Percentiles rank a stretch among this genome's conserved stretches.
These are phyloP conservation scores for Acer campestre DNA, from an alignment of 345 rosid genomes.

Conservation along the genomic window DNA sequence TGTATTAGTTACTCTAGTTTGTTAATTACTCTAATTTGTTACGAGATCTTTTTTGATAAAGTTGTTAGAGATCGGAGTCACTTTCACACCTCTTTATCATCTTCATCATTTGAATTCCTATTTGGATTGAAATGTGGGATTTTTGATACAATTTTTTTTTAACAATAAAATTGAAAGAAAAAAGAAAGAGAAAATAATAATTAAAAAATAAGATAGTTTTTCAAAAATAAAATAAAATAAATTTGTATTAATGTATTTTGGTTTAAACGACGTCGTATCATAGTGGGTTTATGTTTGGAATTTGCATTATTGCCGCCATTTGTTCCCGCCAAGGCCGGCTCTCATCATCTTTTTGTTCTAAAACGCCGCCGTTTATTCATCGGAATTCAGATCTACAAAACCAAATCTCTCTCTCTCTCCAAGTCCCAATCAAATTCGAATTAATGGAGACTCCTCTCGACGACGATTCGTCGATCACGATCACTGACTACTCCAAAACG, in stretches of 20 bases:
- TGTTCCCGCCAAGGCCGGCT: slow-evolving; percentile 10
- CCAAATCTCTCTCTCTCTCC: background rate
- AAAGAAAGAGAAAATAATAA: too few relatives aligned
- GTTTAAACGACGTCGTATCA: background rate
- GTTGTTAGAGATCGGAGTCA: too few relatives aligned
- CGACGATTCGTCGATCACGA: slow-evolving; percentile 25
- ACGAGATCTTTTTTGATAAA: too few relatives aligned
- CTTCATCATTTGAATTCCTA: too few relatives aligned
- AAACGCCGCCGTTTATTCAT: slow-evolving; percentile 5
- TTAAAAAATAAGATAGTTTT: too few relatives aligned
- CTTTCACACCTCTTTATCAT: too few relatives aligned
- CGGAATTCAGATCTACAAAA: slow-evolving; percentile 6
- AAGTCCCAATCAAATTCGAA: background rate
- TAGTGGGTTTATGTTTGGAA: background rate
- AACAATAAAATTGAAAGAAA: too few relatives aligned
- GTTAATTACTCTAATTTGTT: background rate
- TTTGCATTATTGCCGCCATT: slow-evolving; percentile 1
- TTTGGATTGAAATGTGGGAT: too few relatives aligned
- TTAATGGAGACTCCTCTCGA: slow-evolving; percentile 38
- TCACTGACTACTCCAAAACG: slow-evolving; percentile 55
- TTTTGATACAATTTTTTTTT: too few relatives aligned
- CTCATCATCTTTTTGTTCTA: background rate
- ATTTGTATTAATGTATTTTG: too few relatives aligned
- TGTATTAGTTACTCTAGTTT: background rate
- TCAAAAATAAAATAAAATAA: too few relatives aligned